Evolutionary conservation across 352 stramenopile genomes (phyloP).

Genomic region (Globisporangium acanthophoron): DNA sequence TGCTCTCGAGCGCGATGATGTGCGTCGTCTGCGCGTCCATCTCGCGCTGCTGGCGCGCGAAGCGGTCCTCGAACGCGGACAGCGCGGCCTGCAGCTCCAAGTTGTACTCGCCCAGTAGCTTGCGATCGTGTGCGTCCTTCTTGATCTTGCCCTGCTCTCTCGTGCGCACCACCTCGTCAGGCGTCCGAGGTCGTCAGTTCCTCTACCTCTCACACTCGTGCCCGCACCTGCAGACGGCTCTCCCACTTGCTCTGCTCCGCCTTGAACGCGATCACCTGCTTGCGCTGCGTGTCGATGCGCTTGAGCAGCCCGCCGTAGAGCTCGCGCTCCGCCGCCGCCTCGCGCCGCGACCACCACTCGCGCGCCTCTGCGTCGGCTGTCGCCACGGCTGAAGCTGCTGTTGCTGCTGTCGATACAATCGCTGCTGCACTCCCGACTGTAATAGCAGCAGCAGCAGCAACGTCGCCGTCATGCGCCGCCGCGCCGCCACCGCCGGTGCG

Average conservation of each 20-base stretch:
- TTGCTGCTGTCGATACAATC: background rate
- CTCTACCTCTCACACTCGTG: background rate
- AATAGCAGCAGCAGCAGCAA: background rate
- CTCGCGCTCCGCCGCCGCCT: constrained; percentile 48
- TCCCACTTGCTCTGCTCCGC: constrained; percentile 81
- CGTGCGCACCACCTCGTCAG: background rate
- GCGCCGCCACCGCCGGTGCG: too few relatives aligned
- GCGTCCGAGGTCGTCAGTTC: too few relatives aligned
- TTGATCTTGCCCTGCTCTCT: constrained; percentile 5
- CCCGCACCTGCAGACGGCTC: constrained; percentile 63
- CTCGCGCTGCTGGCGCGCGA: constrained; percentile 38
- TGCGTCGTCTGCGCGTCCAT: constrained; percentile 49
- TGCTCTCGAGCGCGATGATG: constrained; percentile 63
- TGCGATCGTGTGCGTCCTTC: constrained; percentile 76
- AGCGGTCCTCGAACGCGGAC: constrained; percentile 40
- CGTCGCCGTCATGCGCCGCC: background rate
- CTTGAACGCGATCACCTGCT: constrained; percentile 75
- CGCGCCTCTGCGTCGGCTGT: constrained; percentile 32
- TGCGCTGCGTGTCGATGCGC: constrained; percentile 64
- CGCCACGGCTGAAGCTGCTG: background rate
- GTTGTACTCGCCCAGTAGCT: constrained; percentile 77
- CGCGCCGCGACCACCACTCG: constrained; percentile 54
- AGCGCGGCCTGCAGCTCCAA: constrained; percentile 66
- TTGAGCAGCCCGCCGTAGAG: constrained; percentile 45
- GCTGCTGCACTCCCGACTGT: background rate